These are phyloP conservation scores for Aspergillus bombycis DNA, from an alignment of 2,329 filamentous ascomycete genomes.

Conservation along the genomic window DNA sequence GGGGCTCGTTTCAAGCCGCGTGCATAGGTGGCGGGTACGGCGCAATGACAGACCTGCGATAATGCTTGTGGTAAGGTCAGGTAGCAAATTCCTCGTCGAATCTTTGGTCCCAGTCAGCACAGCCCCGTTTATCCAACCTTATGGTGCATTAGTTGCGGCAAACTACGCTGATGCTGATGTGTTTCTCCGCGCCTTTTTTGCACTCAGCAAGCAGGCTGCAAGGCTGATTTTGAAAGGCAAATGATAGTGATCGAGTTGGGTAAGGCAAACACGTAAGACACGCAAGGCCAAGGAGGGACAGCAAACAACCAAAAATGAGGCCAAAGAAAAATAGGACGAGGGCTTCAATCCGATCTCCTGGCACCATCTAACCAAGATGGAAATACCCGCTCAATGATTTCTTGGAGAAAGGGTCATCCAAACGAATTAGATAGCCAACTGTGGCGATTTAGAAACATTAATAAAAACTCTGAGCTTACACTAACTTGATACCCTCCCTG, in stretches of 20 bases:
- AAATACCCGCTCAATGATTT: too few relatives aligned
- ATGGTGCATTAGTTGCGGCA: not conserved
- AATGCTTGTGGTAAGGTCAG: not conserved
- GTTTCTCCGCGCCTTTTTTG: not conserved
- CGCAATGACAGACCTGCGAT: conserved; percentile 5
- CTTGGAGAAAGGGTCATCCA: not conserved
- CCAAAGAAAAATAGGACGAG: not conserved
- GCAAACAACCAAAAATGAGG: not conserved
- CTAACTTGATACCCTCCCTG: conserved; percentile 1
- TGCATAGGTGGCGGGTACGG: too few relatives aligned
- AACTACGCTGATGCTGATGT: not conserved
- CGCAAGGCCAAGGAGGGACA: not conserved
- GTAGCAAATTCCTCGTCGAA: conserved; percentile 8
- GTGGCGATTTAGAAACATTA: not conserved
- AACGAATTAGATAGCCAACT: not conserved
- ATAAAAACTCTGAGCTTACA: conserved; percentile 2
- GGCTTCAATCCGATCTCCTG: not conserved
- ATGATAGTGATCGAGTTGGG: not conserved
- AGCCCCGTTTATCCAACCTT: not conserved
- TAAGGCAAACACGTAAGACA: not conserved
- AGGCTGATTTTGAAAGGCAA: not conserved
- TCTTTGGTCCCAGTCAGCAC: conserved; percentile 4
- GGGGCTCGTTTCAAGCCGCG: too few relatives aligned
- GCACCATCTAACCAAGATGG: not conserved
- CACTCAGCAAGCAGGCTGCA: not conserved